These are phyloP conservation scores for Neurospora sp. DNA, from an alignment of 495 filamentous ascomycete genomes.

Conservation along the genomic window DNA sequence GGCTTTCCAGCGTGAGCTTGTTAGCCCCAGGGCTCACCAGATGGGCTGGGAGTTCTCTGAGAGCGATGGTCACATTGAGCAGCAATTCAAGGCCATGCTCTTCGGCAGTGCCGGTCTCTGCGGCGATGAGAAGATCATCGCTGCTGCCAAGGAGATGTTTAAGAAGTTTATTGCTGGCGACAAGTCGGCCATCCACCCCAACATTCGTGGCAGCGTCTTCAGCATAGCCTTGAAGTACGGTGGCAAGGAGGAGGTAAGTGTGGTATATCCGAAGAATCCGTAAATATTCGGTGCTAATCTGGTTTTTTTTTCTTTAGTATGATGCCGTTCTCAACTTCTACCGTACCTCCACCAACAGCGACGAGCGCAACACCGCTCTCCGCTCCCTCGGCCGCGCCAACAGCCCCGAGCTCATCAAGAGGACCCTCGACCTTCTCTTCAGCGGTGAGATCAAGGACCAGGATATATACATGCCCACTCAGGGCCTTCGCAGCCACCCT, in stretches of 20 bases:
- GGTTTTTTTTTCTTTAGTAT: conserved; percentile 37
- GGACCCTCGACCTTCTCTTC: conserved; percentile 64
- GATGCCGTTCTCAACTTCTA: conserved; percentile 73
- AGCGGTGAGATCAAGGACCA: conserved; percentile 86
- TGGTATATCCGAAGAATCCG: background rate
- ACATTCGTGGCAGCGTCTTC: conserved; percentile 60
- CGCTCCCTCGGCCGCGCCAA: conserved; percentile 75
- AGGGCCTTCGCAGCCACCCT: conserved; percentile 65
- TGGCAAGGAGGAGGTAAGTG: conserved; percentile 55
- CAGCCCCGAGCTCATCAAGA: conserved; percentile 66
- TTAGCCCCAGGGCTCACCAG: conserved; percentile 67
- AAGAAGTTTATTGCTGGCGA: conserved; percentile 58
- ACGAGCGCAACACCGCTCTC: conserved; percentile 93
- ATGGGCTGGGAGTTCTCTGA: conserved; percentile 82
- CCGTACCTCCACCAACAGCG: conserved; percentile 72
- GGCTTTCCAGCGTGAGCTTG: conserved; percentile 67
- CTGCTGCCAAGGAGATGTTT: conserved; percentile 64
- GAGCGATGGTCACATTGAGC: conserved; percentile 74
- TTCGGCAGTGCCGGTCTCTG: conserved; percentile 57
- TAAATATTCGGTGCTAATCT: conserved; percentile 2
- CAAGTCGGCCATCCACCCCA: conserved; percentile 59
- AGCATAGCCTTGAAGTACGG: conserved; percentile 62
- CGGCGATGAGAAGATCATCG: conserved; percentile 50
- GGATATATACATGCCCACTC: conserved; percentile 84
- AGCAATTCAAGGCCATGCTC: conserved; percentile 71